These are phyloP conservation scores for Penicillium sp. DNA, from an alignment of 2,329 filamentous ascomycete genomes.

Conservation along the genomic window DNA sequence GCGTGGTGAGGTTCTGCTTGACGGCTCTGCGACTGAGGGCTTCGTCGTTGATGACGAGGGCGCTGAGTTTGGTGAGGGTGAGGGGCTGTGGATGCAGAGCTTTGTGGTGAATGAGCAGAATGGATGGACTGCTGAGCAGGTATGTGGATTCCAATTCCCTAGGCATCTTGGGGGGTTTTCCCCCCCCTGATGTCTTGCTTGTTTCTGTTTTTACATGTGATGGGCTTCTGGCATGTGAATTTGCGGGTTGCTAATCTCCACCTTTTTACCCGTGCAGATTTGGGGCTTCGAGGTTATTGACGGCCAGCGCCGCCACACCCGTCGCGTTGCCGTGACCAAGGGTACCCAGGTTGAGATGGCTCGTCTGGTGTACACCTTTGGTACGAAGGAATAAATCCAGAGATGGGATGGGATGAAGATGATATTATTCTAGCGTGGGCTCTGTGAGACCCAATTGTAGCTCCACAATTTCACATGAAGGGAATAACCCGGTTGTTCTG, in stretches of 20 bases:
- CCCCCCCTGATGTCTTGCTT: background rate
- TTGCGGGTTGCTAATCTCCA: slow-evolving; percentile 9
- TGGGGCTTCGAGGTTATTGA: slow-evolving; percentile 51
- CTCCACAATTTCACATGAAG: background rate
- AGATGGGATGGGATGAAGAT: background rate
- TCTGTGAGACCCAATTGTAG: background rate
- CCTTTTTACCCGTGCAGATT: slow-evolving; percentile 29
- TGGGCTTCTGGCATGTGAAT: background rate
- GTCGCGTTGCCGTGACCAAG: slow-evolving; percentile 46
- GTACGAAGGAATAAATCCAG: slow-evolving; percentile 5
- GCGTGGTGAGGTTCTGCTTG: slow-evolving; percentile 46
- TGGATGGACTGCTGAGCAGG: slow-evolving; percentile 59
- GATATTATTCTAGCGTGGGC: background rate
- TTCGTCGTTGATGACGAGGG: slow-evolving; percentile 61
- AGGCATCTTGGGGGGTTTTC: background rate
- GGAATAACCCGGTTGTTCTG: background rate
- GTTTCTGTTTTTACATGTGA: background rate
- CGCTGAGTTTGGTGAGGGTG: slow-evolving; percentile 44
- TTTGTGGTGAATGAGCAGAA: slow-evolving; percentile 51
- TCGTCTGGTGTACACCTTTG: slow-evolving; percentile 45
- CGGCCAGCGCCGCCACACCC: slow-evolving; percentile 44
- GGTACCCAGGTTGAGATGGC: slow-evolving; percentile 36
- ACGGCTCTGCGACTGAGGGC: slow-evolving; percentile 58
- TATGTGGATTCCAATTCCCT: slow-evolving; percentile 21
- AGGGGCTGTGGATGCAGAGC: slow-evolving; percentile 51